Evolutionary conservation across 2,329 filamentous ascomycete species (phyloP).

Genomic region (Microcyclospora tardicrescens): DNA sequence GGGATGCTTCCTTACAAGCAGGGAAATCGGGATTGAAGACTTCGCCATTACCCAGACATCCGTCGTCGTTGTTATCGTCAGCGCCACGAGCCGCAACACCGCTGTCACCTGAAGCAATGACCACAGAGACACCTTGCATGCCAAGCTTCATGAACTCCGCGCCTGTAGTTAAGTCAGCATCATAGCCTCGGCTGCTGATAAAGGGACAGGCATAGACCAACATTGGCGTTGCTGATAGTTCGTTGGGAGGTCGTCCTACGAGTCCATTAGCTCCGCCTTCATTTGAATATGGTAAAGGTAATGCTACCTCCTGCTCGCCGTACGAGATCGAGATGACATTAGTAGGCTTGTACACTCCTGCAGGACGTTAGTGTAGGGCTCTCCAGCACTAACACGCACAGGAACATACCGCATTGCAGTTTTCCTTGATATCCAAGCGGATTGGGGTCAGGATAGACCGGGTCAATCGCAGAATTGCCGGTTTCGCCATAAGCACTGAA

Average conservation of each 20-base stretch:
- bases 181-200: no score
- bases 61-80: conserved; percentile 10
- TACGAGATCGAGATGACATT: conserved; percentile 44
- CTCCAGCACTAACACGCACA: conserved; percentile 16
- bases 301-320: conserved; percentile 37
- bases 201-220: background rate
- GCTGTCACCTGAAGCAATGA: conserved; percentile 33
- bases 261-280: no score
- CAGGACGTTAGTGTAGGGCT: no score
- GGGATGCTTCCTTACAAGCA: conserved; percentile 7
- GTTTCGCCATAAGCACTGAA: conserved; percentile 21
- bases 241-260: conserved; percentile 31
- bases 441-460: conserved; percentile 32
- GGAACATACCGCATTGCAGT: conserved; percentile 33
- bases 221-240: conserved; percentile 37
- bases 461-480: conserved; percentile 37
- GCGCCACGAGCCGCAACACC: conserved; percentile 17
- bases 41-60: conserved; percentile 7
- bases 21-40: background rate
- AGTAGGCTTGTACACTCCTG: conserved; percentile 31
- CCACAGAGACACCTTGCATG: conserved; percentile 31
- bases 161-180: conserved; percentile 17
- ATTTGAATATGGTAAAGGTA: conserved; percentile 37
- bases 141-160: conserved; percentile 32
- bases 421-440: conserved; percentile 36